Evolutionary conservation across 2,329 filamentous ascomycete genomes (phyloP).

Genomic region (Beauveria pseudobassiana): DNA sequence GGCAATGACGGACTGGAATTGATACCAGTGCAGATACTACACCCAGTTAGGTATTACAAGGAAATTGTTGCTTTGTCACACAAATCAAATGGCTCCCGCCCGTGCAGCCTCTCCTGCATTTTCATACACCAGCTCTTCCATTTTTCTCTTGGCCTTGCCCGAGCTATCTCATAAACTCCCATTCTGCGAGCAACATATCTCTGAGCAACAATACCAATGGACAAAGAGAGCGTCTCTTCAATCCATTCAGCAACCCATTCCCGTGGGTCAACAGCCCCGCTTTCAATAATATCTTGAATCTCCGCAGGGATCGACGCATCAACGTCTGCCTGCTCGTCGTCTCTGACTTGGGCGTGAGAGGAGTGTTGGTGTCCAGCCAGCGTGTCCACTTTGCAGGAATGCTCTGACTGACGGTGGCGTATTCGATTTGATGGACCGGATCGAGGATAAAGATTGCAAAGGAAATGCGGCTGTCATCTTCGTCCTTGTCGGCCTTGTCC

Average conservation of each 20-base stretch:
- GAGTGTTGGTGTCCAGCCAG: conserved; percentile 77
- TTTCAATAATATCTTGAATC: conserved; percentile 76
- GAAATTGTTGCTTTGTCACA: background rate
- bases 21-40: conserved; percentile 3
- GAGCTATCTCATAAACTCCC: conserved; percentile 79
- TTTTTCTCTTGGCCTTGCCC: conserved; percentile 53
- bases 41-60: conserved; percentile 3
- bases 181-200: conserved; percentile 90
- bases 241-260: conserved; percentile 99
- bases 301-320: conserved; percentile 58
- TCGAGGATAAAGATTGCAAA: conserved; percentile 80
- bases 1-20: background rate
- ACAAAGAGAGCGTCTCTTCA: conserved; percentile 73
- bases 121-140: conserved; percentile 48
- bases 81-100: conserved; percentile 43
- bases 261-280: conserved; percentile 73
- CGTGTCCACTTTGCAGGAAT: conserved; percentile 80
- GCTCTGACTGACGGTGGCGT: conserved; percentile 72
- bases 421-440: conserved; percentile 85
- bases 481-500: conserved; percentile 41
- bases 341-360: conserved; percentile 45
- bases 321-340: conserved; percentile 33
- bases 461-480: conserved; percentile 54
- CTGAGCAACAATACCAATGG: conserved; percentile 82
- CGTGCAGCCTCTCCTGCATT: conserved; percentile 52